These are phyloP conservation scores for Venturia aucupariae DNA, from an alignment of 2,329 filamentous ascomycete genomes.

Conservation along the genomic window DNA sequence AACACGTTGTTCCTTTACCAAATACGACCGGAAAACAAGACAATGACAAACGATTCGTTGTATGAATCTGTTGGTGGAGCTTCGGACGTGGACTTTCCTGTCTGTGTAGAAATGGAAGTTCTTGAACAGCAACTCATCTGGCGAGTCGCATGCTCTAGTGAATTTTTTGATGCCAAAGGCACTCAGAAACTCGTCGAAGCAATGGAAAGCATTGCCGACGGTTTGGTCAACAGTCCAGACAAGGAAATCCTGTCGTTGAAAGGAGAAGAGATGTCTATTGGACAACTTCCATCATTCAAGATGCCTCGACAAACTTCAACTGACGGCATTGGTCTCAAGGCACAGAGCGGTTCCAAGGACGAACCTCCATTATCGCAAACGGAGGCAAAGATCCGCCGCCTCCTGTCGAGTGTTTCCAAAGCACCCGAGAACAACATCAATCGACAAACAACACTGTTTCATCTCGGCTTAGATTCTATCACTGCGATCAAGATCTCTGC, in stretches of 20 bases:
- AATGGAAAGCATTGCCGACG: conserved; percentile 51
- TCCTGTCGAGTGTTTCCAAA: conserved; percentile 50
- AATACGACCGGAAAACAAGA: conserved; percentile 35
- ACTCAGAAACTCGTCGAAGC: conserved; percentile 44
- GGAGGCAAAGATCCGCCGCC: conserved; percentile 34
- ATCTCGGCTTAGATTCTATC: conserved; percentile 85
- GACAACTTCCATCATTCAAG: conserved; percentile 46
- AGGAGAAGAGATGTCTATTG: conserved; percentile 50
- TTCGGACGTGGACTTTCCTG: conserved; percentile 68
- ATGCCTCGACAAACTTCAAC: not conserved
- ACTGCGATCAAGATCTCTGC: conserved; percentile 76
- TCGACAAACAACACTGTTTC: conserved; percentile 60
- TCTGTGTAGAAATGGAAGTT: conserved; percentile 73
- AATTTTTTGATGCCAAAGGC: conserved; percentile 40
- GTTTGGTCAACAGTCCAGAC: conserved; percentile 43
- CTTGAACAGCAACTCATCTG: conserved; percentile 50
- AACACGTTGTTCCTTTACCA: conserved; percentile 61
- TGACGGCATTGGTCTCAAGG: not conserved
- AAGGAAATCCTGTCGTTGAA: conserved; percentile 46
- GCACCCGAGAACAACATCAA: conserved; percentile 49
- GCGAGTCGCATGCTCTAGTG: conserved; percentile 60
- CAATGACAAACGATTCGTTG: conserved; percentile 27
- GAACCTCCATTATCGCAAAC: conserved; percentile 16
- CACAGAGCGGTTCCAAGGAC: not conserved
- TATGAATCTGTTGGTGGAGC: conserved; percentile 54